A percentile compares a stretch with the other conserved stretches of the same genome.
These are phyloP conservation scores for Closterium sp. DNA, from an alignment of 139 green algal genomes.

Conservation along the genomic window DNA sequence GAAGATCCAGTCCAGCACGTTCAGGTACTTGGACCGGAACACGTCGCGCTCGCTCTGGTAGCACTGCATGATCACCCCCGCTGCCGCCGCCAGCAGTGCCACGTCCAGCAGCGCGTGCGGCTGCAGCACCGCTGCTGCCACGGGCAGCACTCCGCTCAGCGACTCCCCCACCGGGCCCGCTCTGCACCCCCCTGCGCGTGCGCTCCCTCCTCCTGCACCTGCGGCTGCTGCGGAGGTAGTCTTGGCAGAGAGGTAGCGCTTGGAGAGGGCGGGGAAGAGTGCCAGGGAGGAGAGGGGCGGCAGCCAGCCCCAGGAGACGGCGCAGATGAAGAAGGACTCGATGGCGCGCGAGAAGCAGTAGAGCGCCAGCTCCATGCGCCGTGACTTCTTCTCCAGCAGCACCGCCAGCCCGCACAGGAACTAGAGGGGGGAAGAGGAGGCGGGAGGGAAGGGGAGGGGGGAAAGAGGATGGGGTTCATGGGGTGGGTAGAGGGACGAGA, in stretches of 20 bases:
- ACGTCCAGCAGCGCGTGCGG: constrained; percentile 71
- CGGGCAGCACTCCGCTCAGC: not conserved
- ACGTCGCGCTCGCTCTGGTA: constrained; percentile 78
- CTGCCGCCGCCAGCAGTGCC: constrained; percentile 70
- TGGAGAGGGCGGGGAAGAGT: not conserved
- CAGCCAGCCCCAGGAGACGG: constrained; percentile 56
- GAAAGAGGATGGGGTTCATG: constrained; percentile 66
- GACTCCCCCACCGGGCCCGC: not conserved
- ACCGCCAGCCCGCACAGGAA: constrained; percentile 64
- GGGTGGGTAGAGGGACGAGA: constrained; percentile 12
- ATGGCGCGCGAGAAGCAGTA: constrained; percentile 74
- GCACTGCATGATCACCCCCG: constrained; percentile 86
- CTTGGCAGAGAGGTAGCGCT: not conserved
- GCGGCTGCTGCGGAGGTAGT: not conserved
- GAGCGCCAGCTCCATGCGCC: constrained; percentile 91
- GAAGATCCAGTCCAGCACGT: constrained; percentile 90
- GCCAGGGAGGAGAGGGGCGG: not conserved
- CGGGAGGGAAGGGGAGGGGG: constrained; percentile 53
- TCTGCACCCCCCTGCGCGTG: not conserved
- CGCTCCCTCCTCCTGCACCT: not conserved
- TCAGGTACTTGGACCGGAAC: constrained; percentile 90
- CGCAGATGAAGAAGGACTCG: constrained; percentile 71
- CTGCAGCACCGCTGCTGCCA: constrained; percentile 7
- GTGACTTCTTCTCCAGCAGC: constrained; percentile 87
- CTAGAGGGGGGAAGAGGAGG: not conserved